These are phyloP conservation scores for Entrophospora sp. DNA, from an alignment of 192 early-diverging fungal species.

Conservation along the genomic window DNA sequence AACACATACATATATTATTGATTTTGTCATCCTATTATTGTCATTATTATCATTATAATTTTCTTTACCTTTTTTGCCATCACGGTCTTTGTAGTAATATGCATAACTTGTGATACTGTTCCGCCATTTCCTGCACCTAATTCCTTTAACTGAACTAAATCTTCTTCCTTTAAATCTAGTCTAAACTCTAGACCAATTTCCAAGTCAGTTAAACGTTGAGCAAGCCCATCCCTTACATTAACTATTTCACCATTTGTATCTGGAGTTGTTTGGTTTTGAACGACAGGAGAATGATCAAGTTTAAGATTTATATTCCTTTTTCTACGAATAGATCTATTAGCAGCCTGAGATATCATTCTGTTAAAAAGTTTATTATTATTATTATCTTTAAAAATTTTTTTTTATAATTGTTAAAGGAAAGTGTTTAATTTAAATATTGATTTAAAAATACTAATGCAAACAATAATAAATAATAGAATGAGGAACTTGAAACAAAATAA, in stretches of 20 bases:
- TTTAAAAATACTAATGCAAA: no score
- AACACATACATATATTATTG: not conserved
- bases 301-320: slow-evolving; percentile 47
- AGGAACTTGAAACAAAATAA: no score
- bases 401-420: no score
- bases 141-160: slow-evolving; percentile 66
- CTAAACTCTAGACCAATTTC: slow-evolving; percentile 66
- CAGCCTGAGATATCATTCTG: not conserved
- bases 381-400: no score
- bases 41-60: no score
- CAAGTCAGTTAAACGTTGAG: slow-evolving; percentile 38
- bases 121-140: slow-evolving; percentile 93
- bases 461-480: no score
- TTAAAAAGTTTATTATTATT: no score
- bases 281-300: slow-evolving; percentile 34
- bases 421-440: no score
- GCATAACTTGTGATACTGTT: slow-evolving; percentile 76
- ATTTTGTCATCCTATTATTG: not conserved
- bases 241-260: not conserved
- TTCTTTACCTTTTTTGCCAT: slow-evolving; percentile 86
- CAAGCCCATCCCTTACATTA: slow-evolving; percentile 20
- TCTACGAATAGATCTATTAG: slow-evolving; percentile 30
- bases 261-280: not conserved
- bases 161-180: slow-evolving; percentile 70
- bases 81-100: slow-evolving; percentile 77